Base-by-base conservation (phyloP, 2,329 filamentous ascomycete genomes). In the Botryosphaeria dothidea region DNA sequence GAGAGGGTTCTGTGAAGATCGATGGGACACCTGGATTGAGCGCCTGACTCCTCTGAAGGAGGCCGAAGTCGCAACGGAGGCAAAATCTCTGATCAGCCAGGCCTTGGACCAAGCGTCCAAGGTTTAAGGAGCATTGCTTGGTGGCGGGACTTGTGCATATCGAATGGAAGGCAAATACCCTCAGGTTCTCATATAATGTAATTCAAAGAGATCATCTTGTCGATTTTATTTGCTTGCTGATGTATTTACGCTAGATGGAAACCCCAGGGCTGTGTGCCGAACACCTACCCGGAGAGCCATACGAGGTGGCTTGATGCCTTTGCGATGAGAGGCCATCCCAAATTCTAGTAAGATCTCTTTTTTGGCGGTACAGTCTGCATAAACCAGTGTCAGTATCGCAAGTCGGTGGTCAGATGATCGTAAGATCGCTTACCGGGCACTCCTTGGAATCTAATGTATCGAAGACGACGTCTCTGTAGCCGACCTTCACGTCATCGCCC, bases 391-490 rank as follows among this genome's bases (percentile, higher is more conserved):
- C 15, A 45, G 43, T 23, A 23, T 41, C 6, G 6, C 63, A 19
- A 48, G 8, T 41, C n/a, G n/a, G n/a, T 34, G 31, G 31, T 11
- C 13, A 11, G 31, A 34, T 34, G 7, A 6, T 34, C 13, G 7
- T 11, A 34, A 11, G 31, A 6, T 34, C 31, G 3, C 66, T 67
- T 56, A 66, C 67, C 31, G 66, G 65, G 68, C 79, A 82, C 69
- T 83, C 81, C 1, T 64, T 64, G 71, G 81, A 77, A 75, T 83
- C 80, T 68, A 83, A 67, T 13, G 81, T 83, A 34, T 70, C 68
- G 75, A 79, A 75, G 23, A 73, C 71, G 25, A 83, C 82, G 15
- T 65, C 74, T 58, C 81, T 75, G 64, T 78, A 82, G 31, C 77
- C 78, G 67, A 80, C 73, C 66, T 68, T 71, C 1, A 83, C 80